These are phyloP conservation scores for Claviceps fusiformis DNA, from an alignment of 2,329 filamentous ascomycete genomes.

Conservation along the genomic window DNA sequence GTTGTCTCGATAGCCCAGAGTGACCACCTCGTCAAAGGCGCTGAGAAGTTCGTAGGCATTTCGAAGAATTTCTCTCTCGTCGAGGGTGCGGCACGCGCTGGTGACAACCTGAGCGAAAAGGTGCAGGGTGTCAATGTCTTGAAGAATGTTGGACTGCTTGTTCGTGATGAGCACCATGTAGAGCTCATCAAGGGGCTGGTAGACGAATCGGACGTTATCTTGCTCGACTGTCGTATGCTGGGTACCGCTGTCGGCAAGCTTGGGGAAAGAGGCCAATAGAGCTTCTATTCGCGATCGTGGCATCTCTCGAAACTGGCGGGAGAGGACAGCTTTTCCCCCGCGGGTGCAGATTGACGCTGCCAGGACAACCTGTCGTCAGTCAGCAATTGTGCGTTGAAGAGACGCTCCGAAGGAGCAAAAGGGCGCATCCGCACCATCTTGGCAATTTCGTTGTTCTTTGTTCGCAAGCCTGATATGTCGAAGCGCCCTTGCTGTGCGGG, in stretches of 20 bases:
- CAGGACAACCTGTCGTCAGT: conserved; percentile 66
- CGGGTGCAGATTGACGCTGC: conserved; percentile 98
- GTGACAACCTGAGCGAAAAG: conserved; percentile 95
- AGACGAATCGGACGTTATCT: conserved; percentile 98
- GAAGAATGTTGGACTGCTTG: conserved; percentile 96
- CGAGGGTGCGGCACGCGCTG: conserved; percentile 88
- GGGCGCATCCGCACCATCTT: conserved; percentile 24
- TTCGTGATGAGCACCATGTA: conserved; percentile 99
- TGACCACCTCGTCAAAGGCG: conserved; percentile 95
- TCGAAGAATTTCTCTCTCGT: conserved; percentile 87
- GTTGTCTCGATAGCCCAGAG: conserved; percentile 90
- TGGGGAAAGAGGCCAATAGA: conserved; percentile 91
- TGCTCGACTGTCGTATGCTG: conserved; percentile 98
- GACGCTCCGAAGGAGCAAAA: not conserved
- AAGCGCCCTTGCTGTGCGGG: not conserved
- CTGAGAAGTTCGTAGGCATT: conserved; percentile 94
- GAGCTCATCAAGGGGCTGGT: conserved; percentile 95
- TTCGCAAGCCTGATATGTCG: not conserved
- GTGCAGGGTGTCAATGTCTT: conserved; percentile 97
- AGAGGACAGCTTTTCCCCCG: conserved; percentile 95
- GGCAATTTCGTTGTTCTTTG: conserved; percentile 11
- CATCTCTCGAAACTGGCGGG: conserved; percentile 95
- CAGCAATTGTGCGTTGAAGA: not conserved
- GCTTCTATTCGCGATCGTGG: conserved; percentile 92
- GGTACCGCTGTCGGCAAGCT: conserved; percentile 87